Evolutionary conservation across 306 rosid genomes (phyloP).

Genomic region (Betula pendula): DNA sequence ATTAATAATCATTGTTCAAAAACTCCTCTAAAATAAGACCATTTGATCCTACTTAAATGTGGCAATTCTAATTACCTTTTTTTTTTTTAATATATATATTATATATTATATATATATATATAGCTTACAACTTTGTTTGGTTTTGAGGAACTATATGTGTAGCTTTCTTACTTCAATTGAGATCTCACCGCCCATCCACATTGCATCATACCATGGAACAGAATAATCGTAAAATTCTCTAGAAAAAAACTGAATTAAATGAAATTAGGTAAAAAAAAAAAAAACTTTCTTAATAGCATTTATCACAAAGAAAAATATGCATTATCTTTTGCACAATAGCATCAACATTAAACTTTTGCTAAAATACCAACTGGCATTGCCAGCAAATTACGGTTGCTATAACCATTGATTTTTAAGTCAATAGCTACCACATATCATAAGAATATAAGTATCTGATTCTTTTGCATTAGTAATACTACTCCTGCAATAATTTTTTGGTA

Average conservation of each 20-base stretch:
- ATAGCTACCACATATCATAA: slow-evolving; percentile 31
- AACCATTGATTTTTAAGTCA: slow-evolving; percentile 54
- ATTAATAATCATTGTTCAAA: background rate
- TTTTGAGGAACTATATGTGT: slow-evolving; percentile 78
- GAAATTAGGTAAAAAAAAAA: slow-evolving; percentile 53
- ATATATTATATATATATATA: too few species aligned
- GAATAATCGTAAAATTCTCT: slow-evolving; percentile 83
- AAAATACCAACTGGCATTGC: slow-evolving; percentile 90
- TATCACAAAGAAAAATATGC: slow-evolving; percentile 21
- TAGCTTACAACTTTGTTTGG: slow-evolving; percentile 92
- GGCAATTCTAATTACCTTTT: too few species aligned
- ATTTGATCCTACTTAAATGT: slow-evolving; percentile 9
- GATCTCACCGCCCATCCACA: slow-evolving; percentile 85
- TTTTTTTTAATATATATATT: too few species aligned
- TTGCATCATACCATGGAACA: slow-evolving; percentile 94
- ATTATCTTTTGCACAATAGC: slow-evolving; percentile 75
- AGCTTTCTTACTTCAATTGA: slow-evolving; percentile 78
- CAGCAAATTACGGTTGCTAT: slow-evolving; percentile 68
- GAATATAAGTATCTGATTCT: slow-evolving; percentile 3
- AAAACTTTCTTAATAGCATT: too few species aligned
- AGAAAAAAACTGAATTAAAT: slow-evolving; percentile 87
- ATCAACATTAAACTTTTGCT: slow-evolving; percentile 76
- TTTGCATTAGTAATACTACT: background rate
- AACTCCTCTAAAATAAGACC: slow-evolving; percentile 2
- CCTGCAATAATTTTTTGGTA: background rate